Evolutionary conservation across 306 rosid species (phyloP).

Genomic region (Malus orientalis): DNA sequence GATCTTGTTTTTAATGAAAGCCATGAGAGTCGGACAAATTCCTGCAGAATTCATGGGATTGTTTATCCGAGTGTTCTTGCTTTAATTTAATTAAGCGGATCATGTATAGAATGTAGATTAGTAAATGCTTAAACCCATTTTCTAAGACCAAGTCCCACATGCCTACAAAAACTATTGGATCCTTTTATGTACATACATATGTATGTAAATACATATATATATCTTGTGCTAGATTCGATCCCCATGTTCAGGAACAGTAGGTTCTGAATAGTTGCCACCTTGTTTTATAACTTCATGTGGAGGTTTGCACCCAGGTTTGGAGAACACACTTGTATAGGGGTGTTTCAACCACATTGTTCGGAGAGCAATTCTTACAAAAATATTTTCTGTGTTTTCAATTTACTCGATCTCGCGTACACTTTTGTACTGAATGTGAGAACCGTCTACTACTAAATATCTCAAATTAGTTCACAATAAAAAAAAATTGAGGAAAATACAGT

Average conservation of each 20-base stretch:
- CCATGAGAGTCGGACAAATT: constrained; percentile 25
- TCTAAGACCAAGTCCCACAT: constrained; percentile 23
- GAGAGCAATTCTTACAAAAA: no score
- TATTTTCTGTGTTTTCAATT: no score
- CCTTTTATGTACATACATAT: background rate
- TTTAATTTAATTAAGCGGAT: constrained; percentile 12
- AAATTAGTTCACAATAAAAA: background rate
- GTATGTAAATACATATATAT: no score
- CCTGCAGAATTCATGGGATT: constrained; percentile 25
- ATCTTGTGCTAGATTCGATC: constrained; percentile 21
- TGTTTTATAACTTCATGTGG: constrained; percentile 19
- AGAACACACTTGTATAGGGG: no score
- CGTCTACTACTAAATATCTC: no score
- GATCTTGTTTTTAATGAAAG: constrained; percentile 11
- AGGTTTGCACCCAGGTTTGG: constrained; percentile 3
- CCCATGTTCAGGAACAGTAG: constrained; percentile 25
- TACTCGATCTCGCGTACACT: background rate
- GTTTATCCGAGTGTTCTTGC: constrained; percentile 9
- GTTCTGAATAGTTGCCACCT: background rate
- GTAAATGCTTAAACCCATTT: constrained; percentile 11
- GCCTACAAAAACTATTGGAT: background rate
- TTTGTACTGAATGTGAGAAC: background rate
- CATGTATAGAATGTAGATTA: constrained; percentile 3
- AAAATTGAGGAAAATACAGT: background rate
- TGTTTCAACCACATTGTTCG: background rate